Conservation (phyloP, 331 rosid genomes). For the Rosa hybrid region DNA sequence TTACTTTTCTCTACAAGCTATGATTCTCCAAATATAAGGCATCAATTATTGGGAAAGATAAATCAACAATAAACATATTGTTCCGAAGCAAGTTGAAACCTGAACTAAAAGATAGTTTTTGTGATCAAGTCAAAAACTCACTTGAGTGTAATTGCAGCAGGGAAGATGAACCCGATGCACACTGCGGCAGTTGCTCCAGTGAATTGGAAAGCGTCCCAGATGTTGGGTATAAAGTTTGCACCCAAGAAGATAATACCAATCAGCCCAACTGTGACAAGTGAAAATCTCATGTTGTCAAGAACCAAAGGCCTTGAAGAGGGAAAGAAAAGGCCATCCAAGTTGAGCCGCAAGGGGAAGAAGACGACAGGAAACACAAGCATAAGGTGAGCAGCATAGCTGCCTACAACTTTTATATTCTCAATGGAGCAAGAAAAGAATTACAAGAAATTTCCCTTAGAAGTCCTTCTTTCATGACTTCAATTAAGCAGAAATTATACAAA, state of each 20-base stretch:
- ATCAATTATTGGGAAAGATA: neutral
- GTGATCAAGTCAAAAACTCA: constrained; percentile 32
- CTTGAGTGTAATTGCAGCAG: constrained; percentile 85
- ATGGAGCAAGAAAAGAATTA: too few species aligned
- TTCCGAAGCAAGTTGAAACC: neutral
- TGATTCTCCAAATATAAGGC: neutral
- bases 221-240: constrained; percentile 91
- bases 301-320: constrained; percentile 76
- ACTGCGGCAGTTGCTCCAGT: constrained; percentile 99
- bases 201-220: constrained; percentile 98
- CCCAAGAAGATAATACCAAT: constrained; percentile 55
- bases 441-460: too few species aligned
- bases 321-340: constrained; percentile 79
- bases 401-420: too few species aligned
- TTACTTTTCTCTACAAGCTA: constrained; percentile 1
- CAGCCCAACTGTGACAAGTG: constrained; percentile 55
- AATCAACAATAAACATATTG: neutral
- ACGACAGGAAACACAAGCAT: constrained; percentile 95
- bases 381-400: constrained; percentile 93
- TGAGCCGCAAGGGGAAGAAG: constrained; percentile 74
- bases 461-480: too few species aligned
- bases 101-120: neutral
- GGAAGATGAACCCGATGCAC: constrained; percentile 87
- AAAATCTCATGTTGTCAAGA: constrained; percentile 66
- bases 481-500: too few species aligned